Evolutionary conservation across 805 yeast species (phyloP).

Genomic region (Kuraishia hungarica): DNA sequence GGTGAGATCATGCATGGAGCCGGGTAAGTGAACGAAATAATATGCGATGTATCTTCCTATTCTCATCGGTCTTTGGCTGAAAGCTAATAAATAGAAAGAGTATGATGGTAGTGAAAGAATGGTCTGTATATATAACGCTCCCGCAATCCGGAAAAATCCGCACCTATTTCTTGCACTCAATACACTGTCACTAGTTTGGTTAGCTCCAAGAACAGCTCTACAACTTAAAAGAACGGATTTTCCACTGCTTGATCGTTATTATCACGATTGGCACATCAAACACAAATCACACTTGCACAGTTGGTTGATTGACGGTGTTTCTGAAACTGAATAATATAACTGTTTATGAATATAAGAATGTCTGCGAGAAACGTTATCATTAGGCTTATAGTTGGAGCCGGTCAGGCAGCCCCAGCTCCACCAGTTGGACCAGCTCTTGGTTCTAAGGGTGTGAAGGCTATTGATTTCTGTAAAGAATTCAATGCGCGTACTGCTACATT

Average conservation of each 20-base stretch:
- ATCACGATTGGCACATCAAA: no score
- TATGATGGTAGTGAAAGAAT: neutral
- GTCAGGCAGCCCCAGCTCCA: slow-evolving; percentile 97
- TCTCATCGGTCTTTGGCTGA: neutral
- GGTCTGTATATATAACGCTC: no score
- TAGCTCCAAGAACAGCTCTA: no score
- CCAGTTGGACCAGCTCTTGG: slow-evolving; percentile 99
- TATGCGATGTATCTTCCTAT: neutral
- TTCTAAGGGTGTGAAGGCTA: slow-evolving; percentile 97
- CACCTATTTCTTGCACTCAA: no score
- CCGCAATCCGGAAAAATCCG: no score
- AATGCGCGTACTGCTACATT: slow-evolving; percentile 91
- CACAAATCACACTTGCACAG: no score
- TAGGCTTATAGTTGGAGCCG: slow-evolving; percentile 91
- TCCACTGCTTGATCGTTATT: no score
- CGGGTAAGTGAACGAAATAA: neutral
- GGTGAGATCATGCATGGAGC: neutral
- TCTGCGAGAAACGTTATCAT: slow-evolving; percentile 48
- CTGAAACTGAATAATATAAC: neutral
- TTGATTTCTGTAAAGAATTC: slow-evolving; percentile 96
- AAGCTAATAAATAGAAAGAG: neutral
- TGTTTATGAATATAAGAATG: slow-evolving; percentile 8
- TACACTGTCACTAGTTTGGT: no score
- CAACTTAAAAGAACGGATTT: no score
- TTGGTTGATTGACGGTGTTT: no score